A percentile compares a stretch with the other conserved stretches of the same genome.
Evolutionary conservation across 2,329 filamentous ascomycete genomes (phyloP).

Genomic region (Fusarium poae): DNA sequence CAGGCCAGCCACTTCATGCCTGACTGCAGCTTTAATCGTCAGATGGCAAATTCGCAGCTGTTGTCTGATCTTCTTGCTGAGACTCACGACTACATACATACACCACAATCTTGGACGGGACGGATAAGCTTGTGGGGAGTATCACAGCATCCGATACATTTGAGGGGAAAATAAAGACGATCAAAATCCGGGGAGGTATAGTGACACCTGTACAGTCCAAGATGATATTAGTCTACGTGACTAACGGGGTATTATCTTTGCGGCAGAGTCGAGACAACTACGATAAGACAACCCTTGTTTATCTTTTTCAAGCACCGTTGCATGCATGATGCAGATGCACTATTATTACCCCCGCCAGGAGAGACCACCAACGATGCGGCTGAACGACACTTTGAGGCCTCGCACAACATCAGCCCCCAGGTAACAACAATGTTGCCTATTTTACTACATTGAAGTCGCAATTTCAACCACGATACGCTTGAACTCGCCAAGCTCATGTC

Average conservation of each 20-base stretch:
- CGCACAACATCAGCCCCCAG: conserved; percentile 10
- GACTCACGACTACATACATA: too few relatives aligned
- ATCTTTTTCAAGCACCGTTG: not conserved
- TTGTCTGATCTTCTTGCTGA: too few relatives aligned
- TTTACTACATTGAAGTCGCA: conserved; percentile 1
- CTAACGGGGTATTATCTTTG: conserved; percentile 12
- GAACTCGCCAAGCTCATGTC: conserved; percentile 12
- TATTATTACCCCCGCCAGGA: conserved; percentile 13
- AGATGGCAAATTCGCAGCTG: too few relatives aligned
- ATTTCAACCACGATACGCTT: not conserved
- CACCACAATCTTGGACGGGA: not conserved
- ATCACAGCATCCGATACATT: conserved; percentile 4
- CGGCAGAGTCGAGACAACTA: conserved; percentile 2
- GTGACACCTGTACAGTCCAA: not conserved
- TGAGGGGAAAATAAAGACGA: conserved; percentile 16
- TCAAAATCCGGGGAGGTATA: not conserved
- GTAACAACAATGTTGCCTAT: not conserved
- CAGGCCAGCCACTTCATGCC: too few relatives aligned
- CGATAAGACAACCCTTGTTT: conserved; percentile 1
- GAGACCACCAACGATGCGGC: not conserved
- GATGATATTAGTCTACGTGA: conserved; percentile 14
- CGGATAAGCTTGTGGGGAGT: conserved; percentile 9
- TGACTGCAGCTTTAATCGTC: too few relatives aligned
- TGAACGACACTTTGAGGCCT: conserved; percentile 10
- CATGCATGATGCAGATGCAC: conserved; percentile 12